Percentiles rank a stretch among this genome's conserved stretches.
These are phyloP conservation scores for Candida sphagnicola DNA, from an alignment of 805 yeast genomes.

Conservation along the genomic window DNA sequence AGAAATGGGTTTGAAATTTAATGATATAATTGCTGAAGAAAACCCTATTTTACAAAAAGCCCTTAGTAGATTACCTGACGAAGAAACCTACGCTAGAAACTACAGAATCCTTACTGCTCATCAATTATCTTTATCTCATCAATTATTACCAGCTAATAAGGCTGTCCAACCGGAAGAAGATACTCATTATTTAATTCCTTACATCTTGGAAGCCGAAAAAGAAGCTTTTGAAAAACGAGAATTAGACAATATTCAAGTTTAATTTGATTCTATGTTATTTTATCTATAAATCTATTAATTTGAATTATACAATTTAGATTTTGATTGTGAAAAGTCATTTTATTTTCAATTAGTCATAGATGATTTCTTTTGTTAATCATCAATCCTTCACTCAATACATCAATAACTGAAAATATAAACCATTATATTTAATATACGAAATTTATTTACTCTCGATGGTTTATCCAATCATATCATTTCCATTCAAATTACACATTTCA, in stretches of 20 bases:
- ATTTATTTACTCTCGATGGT: too few species aligned
- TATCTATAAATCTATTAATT: neutral
- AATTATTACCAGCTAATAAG: conserved; percentile 76
- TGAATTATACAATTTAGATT: neutral
- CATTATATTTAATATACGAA: neutral
- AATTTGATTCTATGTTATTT: conserved; percentile 2
- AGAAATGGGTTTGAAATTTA: conserved; percentile 84
- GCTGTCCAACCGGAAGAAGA: conserved; percentile 79
- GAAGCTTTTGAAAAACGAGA: conserved; percentile 84
- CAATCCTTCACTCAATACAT: neutral
- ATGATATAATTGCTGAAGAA: conserved; percentile 87
- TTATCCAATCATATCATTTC: neutral
- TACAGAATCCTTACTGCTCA: conserved; percentile 91
- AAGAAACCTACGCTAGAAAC: conserved; percentile 84
- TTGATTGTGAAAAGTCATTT: neutral
- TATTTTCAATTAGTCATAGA: neutral
- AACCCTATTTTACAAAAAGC: conserved; percentile 84
- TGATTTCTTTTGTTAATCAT: neutral
- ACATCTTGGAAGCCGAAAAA: conserved; percentile 90
- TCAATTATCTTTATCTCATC: conserved; percentile 81
- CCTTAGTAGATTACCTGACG: conserved; percentile 77
- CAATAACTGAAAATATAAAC: too few species aligned
- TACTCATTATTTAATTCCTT: conserved; percentile 78
- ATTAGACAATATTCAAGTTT: conserved; percentile 69
- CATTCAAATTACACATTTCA: too few species aligned